phyloP scores from a whole-genome alignment of 495 filamentous ascomycete genomes.

The Aspergillus asperescens region DNA sequence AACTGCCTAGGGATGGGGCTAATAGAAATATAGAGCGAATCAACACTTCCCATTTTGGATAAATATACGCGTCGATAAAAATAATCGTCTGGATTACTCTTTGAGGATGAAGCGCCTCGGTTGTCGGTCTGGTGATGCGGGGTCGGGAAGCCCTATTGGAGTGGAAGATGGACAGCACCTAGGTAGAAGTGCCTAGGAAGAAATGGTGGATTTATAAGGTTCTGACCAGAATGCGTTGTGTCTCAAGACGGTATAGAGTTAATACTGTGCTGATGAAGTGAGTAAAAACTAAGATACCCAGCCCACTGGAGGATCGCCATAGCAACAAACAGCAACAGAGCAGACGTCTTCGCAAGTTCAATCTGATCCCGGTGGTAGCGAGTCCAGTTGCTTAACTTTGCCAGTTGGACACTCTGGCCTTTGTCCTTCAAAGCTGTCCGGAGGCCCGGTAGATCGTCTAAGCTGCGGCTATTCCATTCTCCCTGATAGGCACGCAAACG shows the following conservation, averaged over 20 bases:
- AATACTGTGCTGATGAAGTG: neutral
- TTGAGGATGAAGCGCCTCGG: slow-evolving; percentile 4
- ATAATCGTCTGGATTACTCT: neutral
- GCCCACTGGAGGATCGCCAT: slow-evolving; percentile 17
- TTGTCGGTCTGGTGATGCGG: slow-evolving; percentile 17
- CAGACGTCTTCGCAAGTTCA: slow-evolving; percentile 16
- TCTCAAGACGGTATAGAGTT: neutral
- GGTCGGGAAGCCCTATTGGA: slow-evolving; percentile 3
- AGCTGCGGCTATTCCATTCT: slow-evolving; percentile 42
- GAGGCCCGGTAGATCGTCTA: slow-evolving; percentile 52
- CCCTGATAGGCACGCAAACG: slow-evolving; percentile 42
- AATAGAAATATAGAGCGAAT: neutral
- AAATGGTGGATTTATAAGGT: neutral
- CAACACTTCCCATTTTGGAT: neutral
- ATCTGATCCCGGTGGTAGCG: slow-evolving; percentile 18
- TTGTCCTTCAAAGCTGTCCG: slow-evolving; percentile 28
- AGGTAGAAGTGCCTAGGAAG: neutral
- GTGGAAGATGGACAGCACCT: neutral
- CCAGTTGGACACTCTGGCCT: slow-evolving; percentile 9
- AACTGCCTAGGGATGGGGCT: neutral
- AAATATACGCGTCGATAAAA: neutral
- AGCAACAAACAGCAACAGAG: slow-evolving; percentile 17
- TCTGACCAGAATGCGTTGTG: too few relatives aligned
- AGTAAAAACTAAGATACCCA: slow-evolving; percentile 7
- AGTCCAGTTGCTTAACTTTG: slow-evolving; percentile 14